Percentiles rank a stretch among this genome's conserved stretches.
phyloP scores from a whole-genome alignment of 768 basidiomycete species.

The Chalciporus pseudorubinellus region DNA sequence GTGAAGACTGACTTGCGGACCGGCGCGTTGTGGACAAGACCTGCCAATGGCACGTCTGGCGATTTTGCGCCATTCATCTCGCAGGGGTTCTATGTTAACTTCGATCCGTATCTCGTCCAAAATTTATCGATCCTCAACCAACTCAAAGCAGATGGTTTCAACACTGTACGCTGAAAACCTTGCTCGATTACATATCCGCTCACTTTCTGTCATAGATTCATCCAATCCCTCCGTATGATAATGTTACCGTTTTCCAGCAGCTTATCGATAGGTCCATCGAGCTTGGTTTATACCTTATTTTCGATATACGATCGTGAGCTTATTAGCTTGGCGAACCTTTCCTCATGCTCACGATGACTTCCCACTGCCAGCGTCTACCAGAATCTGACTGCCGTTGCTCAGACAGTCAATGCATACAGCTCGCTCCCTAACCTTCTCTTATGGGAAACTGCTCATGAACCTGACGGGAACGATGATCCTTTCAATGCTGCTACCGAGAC shows the following conservation, averaged over 20 bases:
- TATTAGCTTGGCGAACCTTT: neutral
- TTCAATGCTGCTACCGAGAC: slow-evolving; percentile 50
- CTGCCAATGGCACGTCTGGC: slow-evolving; percentile 20
- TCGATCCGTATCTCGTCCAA: slow-evolving; percentile 49
- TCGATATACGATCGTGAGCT: slow-evolving; percentile 67
- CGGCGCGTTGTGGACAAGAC: slow-evolving; percentile 42
- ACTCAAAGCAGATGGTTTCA: slow-evolving; percentile 55
- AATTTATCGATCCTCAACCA: slow-evolving; percentile 54
- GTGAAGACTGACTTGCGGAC: slow-evolving; percentile 50
- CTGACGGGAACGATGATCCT: slow-evolving; percentile 67
- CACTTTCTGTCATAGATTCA: slow-evolving; percentile 52
- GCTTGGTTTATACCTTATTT: slow-evolving; percentile 59
- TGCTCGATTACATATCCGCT: slow-evolving; percentile 8
- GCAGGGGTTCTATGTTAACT: slow-evolving; percentile 71
- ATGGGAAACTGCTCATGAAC: slow-evolving; percentile 75
- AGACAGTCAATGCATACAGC: slow-evolving; percentile 64
- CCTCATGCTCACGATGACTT: neutral
- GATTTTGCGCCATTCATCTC: slow-evolving; percentile 50
- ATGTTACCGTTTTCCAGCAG: slow-evolving; percentile 39
- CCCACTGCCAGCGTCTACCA: slow-evolving; percentile 54
- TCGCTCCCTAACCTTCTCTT: slow-evolving; percentile 63
- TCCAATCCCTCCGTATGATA: slow-evolving; percentile 64
- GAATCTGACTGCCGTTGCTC: slow-evolving; percentile 57
- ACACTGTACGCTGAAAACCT: slow-evolving; percentile 14
- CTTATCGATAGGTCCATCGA: slow-evolving; percentile 16